A percentile compares a stretch with the other conserved stretches of the same genome.
These are phyloP conservation scores for Dichomitus squalens DNA, from an alignment of 1,284 basidiomycete species.

Conservation along the genomic window DNA sequence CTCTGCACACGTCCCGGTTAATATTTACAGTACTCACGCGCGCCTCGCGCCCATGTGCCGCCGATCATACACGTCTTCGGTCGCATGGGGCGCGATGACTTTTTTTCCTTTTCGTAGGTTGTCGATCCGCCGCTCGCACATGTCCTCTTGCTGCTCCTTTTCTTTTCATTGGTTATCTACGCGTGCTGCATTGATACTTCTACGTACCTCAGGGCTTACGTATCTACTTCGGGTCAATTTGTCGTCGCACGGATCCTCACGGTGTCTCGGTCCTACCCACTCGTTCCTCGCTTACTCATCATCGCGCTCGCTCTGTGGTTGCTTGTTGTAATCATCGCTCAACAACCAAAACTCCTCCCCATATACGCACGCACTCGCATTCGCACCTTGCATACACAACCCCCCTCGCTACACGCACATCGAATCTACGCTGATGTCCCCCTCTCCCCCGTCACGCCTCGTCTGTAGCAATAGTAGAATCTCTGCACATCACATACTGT, in stretches of 20 bases:
- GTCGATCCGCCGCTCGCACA: too few relatives aligned
- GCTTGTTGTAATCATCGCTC: not conserved
- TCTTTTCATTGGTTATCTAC: not conserved
- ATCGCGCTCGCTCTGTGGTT: conserved; percentile 2
- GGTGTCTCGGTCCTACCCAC: conserved; percentile 12
- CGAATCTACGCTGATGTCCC: conserved; percentile 9
- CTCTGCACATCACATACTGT: conserved; percentile 22
- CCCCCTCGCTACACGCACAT: too few relatives aligned
- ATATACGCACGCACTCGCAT: not conserved
- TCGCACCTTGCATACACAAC: too few relatives aligned
- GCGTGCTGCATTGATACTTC: conserved; percentile 1
- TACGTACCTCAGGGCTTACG: conserved; percentile 19
- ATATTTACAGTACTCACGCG: conserved; percentile 24
- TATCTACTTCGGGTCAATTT: conserved; percentile 19
- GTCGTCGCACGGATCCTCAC: conserved; percentile 10
- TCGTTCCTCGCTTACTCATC: conserved; percentile 12
- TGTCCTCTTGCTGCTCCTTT: too few relatives aligned
- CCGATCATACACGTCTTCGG: conserved; percentile 22
- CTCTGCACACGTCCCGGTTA: conserved; percentile 18
- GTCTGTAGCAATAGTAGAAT: conserved; percentile 32
- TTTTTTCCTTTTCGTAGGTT: too few relatives aligned
- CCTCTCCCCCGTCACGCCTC: not conserved
- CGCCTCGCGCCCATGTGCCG: conserved; percentile 15
- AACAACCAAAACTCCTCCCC: not conserved
- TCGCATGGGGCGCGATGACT: conserved; percentile 10